Evolutionary conservation across 441 rosid species (phyloP).

Genomic region (Biscutella auriculata): DNA sequence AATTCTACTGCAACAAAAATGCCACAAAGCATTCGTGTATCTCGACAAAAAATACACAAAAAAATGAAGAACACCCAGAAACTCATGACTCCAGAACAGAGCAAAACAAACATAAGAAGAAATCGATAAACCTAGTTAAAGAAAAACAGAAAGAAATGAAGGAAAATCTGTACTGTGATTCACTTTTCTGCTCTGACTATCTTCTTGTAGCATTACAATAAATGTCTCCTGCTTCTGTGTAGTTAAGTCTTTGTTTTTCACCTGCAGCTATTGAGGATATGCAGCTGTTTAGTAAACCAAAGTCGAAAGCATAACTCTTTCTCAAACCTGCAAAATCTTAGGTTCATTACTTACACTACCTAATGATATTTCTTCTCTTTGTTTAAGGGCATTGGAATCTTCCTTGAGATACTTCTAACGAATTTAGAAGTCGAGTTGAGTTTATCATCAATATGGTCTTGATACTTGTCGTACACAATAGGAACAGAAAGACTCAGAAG

Average conservation of each 20-base stretch:
- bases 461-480: slow-evolving; percentile 53
- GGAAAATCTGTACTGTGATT: slow-evolving; percentile 17
- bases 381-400: slow-evolving; percentile 35
- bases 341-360: slow-evolving; percentile 23
- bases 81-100: neutral
- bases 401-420: slow-evolving; percentile 43
- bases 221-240: neutral
- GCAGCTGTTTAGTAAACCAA: too few relatives aligned
- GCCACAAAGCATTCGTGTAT: neutral
- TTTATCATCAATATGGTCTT: slow-evolving; percentile 59
- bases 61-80: neutral
- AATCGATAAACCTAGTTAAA: neutral
- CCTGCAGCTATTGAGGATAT: slow-evolving; percentile 4
- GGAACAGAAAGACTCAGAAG: slow-evolving; percentile 67
- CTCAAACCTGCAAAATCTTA: neutral
- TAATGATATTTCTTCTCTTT: slow-evolving; percentile 69
- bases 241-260: too few relatives aligned
- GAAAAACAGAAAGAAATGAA: slow-evolving; percentile 12
- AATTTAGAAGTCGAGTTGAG: slow-evolving; percentile 30
- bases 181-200: slow-evolving; percentile 10
- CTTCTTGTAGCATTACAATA: slow-evolving; percentile 5
- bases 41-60: neutral
- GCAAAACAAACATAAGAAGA: neutral
- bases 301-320: neutral
- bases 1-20: neutral